phyloP scores from a whole-genome alignment of 2,329 filamentous ascomycete species.

The Colletotrichum australisinense region DNA sequence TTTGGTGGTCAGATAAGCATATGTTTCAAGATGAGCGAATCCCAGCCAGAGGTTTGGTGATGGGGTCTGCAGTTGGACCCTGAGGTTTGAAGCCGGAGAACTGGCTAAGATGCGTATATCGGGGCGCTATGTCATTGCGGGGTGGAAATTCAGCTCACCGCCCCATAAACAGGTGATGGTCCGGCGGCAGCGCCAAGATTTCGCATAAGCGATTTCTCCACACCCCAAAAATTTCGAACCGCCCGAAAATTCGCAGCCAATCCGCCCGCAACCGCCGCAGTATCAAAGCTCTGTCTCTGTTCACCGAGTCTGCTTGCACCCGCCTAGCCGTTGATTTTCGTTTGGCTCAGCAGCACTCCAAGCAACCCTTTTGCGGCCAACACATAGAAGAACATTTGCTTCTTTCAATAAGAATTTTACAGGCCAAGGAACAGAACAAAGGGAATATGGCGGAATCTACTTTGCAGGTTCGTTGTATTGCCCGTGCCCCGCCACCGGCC shows the following conservation, averaged over 20 bases:
- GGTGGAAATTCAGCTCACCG: slow-evolving; percentile 6
- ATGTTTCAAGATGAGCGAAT: neutral
- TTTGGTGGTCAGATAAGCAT: neutral
- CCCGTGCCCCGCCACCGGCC: slow-evolving; percentile 36
- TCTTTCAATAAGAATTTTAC: neutral
- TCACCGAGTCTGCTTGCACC: slow-evolving; percentile 21
- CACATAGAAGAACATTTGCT: neutral
- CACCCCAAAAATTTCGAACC: slow-evolving; percentile 37
- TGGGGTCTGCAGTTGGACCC: slow-evolving; percentile 16
- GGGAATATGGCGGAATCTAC: slow-evolving; percentile 56
- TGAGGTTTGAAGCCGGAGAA: neutral
- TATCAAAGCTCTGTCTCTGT: slow-evolving; percentile 27
- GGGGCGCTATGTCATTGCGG: slow-evolving; percentile 28
- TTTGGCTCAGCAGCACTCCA: neutral
- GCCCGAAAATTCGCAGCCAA: slow-evolving; percentile 35
- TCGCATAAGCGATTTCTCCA: slow-evolving; percentile 38
- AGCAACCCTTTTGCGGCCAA: slow-evolving; percentile 4
- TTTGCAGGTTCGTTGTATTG: slow-evolving; percentile 56
- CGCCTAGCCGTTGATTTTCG: neutral
- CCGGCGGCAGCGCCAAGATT: slow-evolving; percentile 35
- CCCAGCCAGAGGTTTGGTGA: neutral
- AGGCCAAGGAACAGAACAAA: neutral
- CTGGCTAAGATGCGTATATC: slow-evolving; percentile 10
- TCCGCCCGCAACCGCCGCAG: slow-evolving; percentile 27
- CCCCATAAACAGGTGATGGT: neutral